phyloP scores from a whole-genome alignment of 192 early-diverging fungal species.

The Dissophora globulifera region DNA sequence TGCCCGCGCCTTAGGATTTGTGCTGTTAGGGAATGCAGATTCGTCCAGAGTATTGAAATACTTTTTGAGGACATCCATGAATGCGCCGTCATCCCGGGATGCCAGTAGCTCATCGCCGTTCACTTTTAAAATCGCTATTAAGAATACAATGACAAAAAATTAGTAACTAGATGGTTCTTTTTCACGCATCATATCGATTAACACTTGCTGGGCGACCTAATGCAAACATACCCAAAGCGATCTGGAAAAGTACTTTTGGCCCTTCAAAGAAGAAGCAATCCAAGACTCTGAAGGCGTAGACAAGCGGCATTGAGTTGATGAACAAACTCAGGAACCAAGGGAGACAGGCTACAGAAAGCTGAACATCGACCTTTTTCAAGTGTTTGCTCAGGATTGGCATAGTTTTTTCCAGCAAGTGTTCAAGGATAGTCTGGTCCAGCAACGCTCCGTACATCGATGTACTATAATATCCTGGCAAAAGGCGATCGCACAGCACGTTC shows the following conservation, averaged over 20 bases:
- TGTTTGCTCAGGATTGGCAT: slow-evolving; percentile 92
- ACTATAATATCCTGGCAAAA: slow-evolving; percentile 97
- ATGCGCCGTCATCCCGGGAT: slow-evolving; percentile 78
- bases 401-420: slow-evolving; percentile 84
- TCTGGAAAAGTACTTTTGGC: slow-evolving; percentile 94
- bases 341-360: slow-evolving; percentile 95
- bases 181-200: background rate
- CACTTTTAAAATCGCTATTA: slow-evolving; percentile 87
- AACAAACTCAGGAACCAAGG: slow-evolving; percentile 98
- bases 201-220: background rate
- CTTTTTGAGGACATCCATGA: slow-evolving; percentile 84
- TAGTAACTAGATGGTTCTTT: background rate
- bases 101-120: slow-evolving; percentile 82
- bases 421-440: slow-evolving; percentile 95
- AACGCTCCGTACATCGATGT: slow-evolving; percentile 98
- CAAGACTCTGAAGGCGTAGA: slow-evolving; percentile 87
- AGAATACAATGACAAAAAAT: too few species aligned
- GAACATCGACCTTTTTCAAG: slow-evolving; percentile 89
- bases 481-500: slow-evolving; percentile 86
- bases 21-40: slow-evolving; percentile 68
- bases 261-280: slow-evolving; percentile 99
- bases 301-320: slow-evolving; percentile 95
- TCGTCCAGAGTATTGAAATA: slow-evolving; percentile 90
- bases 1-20: slow-evolving; percentile 63
- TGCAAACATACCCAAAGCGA: slow-evolving; percentile 66